Percentiles rank a stretch among this genome's conserved stretches.
phyloP scores from a whole-genome alignment of 2,329 filamentous ascomycete species.

The Berkeleyomyces basicola region DNA sequence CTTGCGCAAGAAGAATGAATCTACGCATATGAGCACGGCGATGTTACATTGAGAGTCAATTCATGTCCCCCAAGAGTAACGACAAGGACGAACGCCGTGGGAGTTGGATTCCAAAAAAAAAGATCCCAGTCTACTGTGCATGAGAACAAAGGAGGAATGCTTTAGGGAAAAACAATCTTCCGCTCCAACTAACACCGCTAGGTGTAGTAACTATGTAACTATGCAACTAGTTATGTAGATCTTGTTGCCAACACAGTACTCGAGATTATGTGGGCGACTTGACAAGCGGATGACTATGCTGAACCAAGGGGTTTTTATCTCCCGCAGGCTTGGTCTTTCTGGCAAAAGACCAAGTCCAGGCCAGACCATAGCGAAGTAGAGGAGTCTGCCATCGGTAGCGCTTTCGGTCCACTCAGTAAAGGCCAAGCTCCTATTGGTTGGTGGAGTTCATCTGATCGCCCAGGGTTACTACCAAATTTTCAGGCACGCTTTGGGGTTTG shows the following conservation, averaged over 20 bases:
- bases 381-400: neutral
- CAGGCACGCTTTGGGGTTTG: neutral
- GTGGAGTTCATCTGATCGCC: neutral
- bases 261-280: neutral
- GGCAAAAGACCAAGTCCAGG: too few species aligned
- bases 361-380: too few species aligned
- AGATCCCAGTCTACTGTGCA: neutral
- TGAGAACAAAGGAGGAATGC: constrained; percentile 1
- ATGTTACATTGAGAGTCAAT: too few species aligned
- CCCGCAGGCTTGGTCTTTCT: neutral
- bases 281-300: too few species aligned
- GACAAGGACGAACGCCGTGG: too few species aligned
- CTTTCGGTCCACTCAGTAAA: neutral
- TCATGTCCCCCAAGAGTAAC: too few species aligned
- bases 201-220: too few species aligned
- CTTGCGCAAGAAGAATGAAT: neutral
- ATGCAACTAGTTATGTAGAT: neutral
- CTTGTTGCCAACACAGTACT: neutral
- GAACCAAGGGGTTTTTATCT: neutral
- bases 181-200: neutral
- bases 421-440: neutral
- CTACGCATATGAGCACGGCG: too few species aligned
- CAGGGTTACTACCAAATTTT: neutral
- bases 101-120: too few species aligned
- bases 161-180: neutral